phyloP scores from a whole-genome alignment of 2,329 filamentous ascomycete genomes.

The Elsinoe australis region DNA sequence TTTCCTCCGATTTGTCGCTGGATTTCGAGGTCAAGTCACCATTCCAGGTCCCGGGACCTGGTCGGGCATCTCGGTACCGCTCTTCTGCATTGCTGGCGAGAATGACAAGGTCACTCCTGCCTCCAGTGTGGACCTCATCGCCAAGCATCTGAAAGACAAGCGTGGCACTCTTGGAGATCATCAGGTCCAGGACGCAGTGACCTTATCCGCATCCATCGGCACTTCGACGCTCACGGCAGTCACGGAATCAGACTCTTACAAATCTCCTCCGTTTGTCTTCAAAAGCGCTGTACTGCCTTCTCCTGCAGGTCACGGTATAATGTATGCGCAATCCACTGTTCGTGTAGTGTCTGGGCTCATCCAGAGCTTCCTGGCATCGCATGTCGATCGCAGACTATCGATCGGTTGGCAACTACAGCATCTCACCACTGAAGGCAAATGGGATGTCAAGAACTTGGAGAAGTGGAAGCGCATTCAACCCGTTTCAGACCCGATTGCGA shows the following conservation, averaged over 20 bases:
- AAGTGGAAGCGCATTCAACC: conserved; percentile 81
- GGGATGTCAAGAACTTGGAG: conserved; percentile 92
- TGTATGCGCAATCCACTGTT: conserved; percentile 70
- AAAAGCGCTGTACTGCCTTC: conserved; percentile 63
- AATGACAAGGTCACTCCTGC: conserved; percentile 69
- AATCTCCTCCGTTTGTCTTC: conserved; percentile 40
- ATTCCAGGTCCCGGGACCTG: conserved; percentile 64
- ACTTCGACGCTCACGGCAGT: neutral
- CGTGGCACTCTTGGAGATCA: conserved; percentile 11
- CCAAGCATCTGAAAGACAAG: conserved; percentile 30
- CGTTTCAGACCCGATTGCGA: conserved; percentile 65
- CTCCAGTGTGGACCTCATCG: conserved; percentile 61
- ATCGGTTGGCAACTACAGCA: conserved; percentile 88
- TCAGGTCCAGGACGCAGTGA: conserved; percentile 3
- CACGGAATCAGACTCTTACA: conserved; percentile 35
- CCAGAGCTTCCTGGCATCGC: conserved; percentile 67
- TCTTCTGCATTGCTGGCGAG: conserved; percentile 72
- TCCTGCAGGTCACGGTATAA: conserved; percentile 73
- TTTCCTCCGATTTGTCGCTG: conserved; percentile 73
- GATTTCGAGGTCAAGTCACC: conserved; percentile 56
- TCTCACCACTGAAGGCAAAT: conserved; percentile 83
- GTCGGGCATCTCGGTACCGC: conserved; percentile 62
- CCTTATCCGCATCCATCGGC: neutral
- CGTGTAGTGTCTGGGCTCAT: conserved; percentile 73
- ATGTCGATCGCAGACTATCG: conserved; percentile 69